Evolutionary conservation across 2,329 filamentous ascomycete species (phyloP).

Genomic region (Colletotrichum graminicola): DNA sequence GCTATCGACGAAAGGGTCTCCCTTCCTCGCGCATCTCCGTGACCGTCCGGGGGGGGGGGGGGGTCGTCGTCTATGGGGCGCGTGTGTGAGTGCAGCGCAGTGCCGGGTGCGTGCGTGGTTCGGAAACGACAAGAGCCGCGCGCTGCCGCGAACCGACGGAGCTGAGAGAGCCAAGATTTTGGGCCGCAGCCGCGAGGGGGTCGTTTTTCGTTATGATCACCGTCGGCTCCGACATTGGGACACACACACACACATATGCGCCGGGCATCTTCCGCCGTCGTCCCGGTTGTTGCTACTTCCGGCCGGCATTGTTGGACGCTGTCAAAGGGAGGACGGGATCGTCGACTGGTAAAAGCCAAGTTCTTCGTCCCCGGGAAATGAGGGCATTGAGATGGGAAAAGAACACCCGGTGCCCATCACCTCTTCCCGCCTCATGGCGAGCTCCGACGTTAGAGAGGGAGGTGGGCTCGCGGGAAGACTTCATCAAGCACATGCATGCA

Average conservation of each 20-base stretch:
- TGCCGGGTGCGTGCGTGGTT: neutral
- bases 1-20: no score
- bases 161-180: neutral
- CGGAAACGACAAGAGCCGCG: neutral
- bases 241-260: no score
- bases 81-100: neutral
- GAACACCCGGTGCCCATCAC: neutral
- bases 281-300: no score
- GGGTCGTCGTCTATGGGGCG: neutral
- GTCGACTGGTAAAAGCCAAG: neutral
- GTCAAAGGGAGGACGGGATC: neutral
- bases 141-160: neutral
- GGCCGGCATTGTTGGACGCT: neutral
- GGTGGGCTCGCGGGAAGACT: neutral
- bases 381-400: no score
- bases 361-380: neutral
- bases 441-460: neutral
- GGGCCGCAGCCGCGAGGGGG: no score
- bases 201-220: no score
- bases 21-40: no score
- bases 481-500: neutral
- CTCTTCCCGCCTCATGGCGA: neutral
- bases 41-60: no score
- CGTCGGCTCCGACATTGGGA: neutral
- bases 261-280: no score